A percentile compares a stretch with the other conserved stretches of the same genome.
Evolutionary conservation across 306 rosid species (phyloP).

Genomic region (Lablab purpureus): DNA sequence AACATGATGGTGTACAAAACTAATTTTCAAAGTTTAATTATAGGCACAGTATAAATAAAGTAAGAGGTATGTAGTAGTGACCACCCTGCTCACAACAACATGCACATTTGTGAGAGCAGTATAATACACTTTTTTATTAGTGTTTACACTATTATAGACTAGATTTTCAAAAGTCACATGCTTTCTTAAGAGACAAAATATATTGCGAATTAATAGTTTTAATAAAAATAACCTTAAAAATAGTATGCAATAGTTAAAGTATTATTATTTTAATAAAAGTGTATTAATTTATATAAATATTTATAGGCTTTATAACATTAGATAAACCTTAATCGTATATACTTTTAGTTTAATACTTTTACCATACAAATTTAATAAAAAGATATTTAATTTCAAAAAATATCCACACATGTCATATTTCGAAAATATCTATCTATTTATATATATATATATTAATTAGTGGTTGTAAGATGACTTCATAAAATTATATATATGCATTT

Average conservation of each 20-base stretch:
- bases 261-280: neutral
- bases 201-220: neutral
- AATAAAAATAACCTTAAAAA: neutral
- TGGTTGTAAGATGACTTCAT: neutral
- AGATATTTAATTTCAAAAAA: neutral
- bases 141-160: too few relatives aligned
- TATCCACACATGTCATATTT: neutral
- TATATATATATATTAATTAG: too few relatives aligned
- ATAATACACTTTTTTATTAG: neutral
- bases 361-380: neutral
- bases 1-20: neutral
- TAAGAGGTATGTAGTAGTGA: neutral
- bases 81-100: neutral
- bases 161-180: too few relatives aligned
- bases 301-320: neutral
- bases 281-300: neutral
- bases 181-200: neutral
- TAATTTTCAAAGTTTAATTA: neutral
- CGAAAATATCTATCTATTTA: too few relatives aligned
- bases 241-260: neutral
- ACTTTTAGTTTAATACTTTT: neutral
- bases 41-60: neutral
- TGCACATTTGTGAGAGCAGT: neutral
- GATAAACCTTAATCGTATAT: neutral
- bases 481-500: neutral